These are phyloP conservation scores for Auricularia sp. DNA, from an alignment of 768 basidiomycete genomes.

Conservation along the genomic window DNA sequence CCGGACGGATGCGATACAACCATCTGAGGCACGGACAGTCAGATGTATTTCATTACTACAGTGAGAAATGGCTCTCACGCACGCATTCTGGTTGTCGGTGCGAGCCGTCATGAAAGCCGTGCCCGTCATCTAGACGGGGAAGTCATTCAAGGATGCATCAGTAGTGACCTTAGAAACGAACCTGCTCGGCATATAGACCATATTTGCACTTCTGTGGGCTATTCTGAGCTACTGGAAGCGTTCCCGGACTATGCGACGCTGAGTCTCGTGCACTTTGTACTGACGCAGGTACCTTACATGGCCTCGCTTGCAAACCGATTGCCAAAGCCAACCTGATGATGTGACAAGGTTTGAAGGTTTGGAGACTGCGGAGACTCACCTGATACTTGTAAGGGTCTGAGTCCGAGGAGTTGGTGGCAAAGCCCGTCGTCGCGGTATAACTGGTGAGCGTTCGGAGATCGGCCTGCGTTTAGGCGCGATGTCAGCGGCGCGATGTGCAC, in stretches of 20 bases:
- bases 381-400: slow-evolving; percentile 11
- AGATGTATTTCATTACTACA: neutral
- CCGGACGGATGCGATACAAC: slow-evolving; percentile 59
- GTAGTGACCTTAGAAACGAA: slow-evolving; percentile 17
- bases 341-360: neutral
- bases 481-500: too few species aligned
- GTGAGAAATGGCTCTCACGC: slow-evolving; percentile 13
- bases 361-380: slow-evolving; percentile 2
- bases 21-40: slow-evolving; percentile 28
- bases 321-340: slow-evolving; percentile 10
- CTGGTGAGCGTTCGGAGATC: neutral
- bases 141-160: neutral
- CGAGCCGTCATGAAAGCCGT: slow-evolving; percentile 53
- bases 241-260: slow-evolving; percentile 33
- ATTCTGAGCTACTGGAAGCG: slow-evolving; percentile 50
- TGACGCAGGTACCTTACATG: slow-evolving; percentile 3
- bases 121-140: slow-evolving; percentile 40
- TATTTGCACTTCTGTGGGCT: slow-evolving; percentile 54
- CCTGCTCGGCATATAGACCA: slow-evolving; percentile 50
- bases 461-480: too few species aligned
- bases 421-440: neutral
- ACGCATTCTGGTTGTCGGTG: slow-evolving; percentile 42
- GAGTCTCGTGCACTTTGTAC: neutral
- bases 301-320: slow-evolving; percentile 13
- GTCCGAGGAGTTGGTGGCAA: slow-evolving; percentile 2